Evolutionary conservation across 305 asterid species (phyloP).

Genomic region (Lippia alba): DNA sequence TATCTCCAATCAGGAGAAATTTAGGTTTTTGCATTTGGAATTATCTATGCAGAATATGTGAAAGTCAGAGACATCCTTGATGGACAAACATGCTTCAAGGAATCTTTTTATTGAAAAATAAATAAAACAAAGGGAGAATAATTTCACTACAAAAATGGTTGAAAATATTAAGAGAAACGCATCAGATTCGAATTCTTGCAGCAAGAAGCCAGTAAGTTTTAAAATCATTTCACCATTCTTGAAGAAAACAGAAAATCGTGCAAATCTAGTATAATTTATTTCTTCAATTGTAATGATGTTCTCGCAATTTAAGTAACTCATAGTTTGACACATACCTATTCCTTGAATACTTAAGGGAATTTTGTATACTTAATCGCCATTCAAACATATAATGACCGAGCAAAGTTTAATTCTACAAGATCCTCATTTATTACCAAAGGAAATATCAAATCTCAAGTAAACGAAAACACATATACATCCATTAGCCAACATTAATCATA

Average conservation of each 20-base stretch:
- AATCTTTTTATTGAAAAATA: neutral
- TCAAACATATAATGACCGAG: neutral
- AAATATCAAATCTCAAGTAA: too few relatives aligned
- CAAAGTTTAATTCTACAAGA: neutral
- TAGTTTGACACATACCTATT: neutral
- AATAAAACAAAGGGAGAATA: slow-evolving; percentile 7
- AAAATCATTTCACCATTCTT: neutral
- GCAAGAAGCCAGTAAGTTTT: neutral
- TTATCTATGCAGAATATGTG: neutral
- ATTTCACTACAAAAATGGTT: neutral
- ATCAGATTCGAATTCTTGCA: neutral
- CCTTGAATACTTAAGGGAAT: neutral
- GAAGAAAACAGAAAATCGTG: neutral
- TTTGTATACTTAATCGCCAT: slow-evolving; percentile 6
- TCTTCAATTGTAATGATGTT: slow-evolving; percentile 6
- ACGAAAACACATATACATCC: neutral
- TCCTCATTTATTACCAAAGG: too few relatives aligned
- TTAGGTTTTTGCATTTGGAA: slow-evolving; percentile 5
- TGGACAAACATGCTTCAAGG: neutral
- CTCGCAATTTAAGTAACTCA: slow-evolving; percentile 6
- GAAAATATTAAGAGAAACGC: neutral
- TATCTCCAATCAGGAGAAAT: neutral
- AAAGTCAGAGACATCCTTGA: slow-evolving; percentile 5
- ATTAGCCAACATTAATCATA: neutral
- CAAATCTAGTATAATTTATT: neutral